Evolutionary conservation across 2,329 filamentous ascomycete genomes (phyloP).

Genomic region (Colletotrichum sp.): DNA sequence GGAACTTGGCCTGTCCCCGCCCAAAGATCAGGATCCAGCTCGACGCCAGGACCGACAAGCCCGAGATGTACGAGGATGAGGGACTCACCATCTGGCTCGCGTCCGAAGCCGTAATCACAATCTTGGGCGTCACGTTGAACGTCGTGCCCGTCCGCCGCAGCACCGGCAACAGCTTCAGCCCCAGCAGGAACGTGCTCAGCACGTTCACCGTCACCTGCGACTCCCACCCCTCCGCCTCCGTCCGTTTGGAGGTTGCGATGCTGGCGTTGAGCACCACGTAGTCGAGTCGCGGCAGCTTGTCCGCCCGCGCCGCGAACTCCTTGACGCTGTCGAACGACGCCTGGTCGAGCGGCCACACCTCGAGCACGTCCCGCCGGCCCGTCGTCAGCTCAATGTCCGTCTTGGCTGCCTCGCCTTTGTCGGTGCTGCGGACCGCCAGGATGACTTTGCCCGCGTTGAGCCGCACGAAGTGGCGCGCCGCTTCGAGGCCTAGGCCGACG

Average conservation of each 20-base stretch:
- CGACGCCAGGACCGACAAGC: not conserved
- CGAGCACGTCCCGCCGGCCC: slow-evolving; percentile 28
- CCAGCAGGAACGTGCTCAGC: slow-evolving; percentile 49
- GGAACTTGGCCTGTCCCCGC: slow-evolving; percentile 33
- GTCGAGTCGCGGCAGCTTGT: slow-evolving; percentile 39
- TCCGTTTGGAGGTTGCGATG: slow-evolving; percentile 21
- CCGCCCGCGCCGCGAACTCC: slow-evolving; percentile 37
- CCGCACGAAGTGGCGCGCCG: slow-evolving; percentile 42
- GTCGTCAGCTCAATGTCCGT: slow-evolving; percentile 29
- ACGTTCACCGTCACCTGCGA: slow-evolving; percentile 50
- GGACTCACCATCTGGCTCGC: slow-evolving; percentile 30
- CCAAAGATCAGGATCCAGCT: not conserved
- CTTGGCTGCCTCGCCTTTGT: slow-evolving; percentile 46
- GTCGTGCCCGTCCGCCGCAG: slow-evolving; percentile 39
- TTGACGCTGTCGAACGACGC: slow-evolving; percentile 25
- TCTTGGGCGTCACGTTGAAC: slow-evolving; percentile 36
- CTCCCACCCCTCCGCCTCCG: slow-evolving; percentile 43
- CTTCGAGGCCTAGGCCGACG: slow-evolving; percentile 45
- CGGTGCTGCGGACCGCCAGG: slow-evolving; percentile 42
- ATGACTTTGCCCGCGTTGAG: slow-evolving; percentile 46
- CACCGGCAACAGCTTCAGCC: slow-evolving; percentile 45
- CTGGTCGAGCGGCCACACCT: slow-evolving; percentile 52
- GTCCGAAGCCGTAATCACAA: slow-evolving; percentile 45
- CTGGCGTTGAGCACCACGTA: slow-evolving; percentile 41
- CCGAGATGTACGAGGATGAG: not conserved